Evolutionary conservation across 805 yeast species (phyloP).

Genomic region (Torulaspora delbrueckii): DNA sequence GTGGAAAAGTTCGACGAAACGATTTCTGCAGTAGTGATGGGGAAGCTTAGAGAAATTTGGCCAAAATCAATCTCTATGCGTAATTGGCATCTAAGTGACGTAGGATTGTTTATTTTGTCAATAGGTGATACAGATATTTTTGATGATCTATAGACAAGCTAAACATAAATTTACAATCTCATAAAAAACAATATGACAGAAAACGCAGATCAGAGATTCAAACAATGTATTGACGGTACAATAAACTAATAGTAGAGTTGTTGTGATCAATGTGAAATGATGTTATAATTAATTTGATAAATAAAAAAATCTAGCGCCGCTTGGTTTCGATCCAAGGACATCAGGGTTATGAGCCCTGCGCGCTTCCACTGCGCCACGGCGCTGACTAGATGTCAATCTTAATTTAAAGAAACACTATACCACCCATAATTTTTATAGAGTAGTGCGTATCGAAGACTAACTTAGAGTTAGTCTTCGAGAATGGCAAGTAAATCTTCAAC

Average conservation of each 20-base stretch:
- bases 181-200: background rate
- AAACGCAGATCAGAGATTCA: background rate
- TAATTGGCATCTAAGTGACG: conserved; percentile 4
- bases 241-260: too few species aligned
- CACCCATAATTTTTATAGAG: too few species aligned
- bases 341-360: conserved; percentile 99
- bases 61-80: conserved; percentile 3
- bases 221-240: too few species aligned
- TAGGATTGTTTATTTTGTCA: conserved; percentile 10
- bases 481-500: too few species aligned
- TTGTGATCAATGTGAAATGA: too few species aligned
- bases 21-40: conserved; percentile 1
- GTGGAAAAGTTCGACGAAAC: conserved; percentile 7
- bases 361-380: conserved; percentile 99
- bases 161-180: background rate
- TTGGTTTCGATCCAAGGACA: conserved; percentile 96
- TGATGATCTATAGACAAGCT: conserved; percentile 3
- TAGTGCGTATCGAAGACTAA: too few species aligned
- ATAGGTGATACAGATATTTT: conserved; percentile 11
- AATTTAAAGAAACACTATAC: background rate
- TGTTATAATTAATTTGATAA: background rate
- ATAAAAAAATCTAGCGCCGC: conserved; percentile 65
- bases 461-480: too few species aligned
- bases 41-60: conserved; percentile 4
- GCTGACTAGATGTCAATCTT: conserved; percentile 41